phyloP scores from a whole-genome alignment of 1,284 basidiomycete species.

The Boletus subluridellus region DNA sequence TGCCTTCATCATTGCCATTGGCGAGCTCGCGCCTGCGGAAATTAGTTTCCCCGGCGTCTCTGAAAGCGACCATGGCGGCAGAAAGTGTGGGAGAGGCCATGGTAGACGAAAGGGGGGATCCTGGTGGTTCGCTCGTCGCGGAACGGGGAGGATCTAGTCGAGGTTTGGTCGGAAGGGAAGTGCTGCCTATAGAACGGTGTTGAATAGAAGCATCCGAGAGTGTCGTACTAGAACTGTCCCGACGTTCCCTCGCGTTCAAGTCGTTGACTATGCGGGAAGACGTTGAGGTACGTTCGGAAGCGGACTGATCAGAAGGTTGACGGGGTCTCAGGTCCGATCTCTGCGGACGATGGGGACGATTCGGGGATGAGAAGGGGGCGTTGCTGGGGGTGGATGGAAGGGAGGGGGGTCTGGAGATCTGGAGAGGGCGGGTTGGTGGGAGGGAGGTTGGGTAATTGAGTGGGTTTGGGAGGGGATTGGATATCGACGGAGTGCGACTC shows the following conservation, averaged over 20 bases:
- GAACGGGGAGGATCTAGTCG: conserved; percentile 35
- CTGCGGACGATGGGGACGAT: conserved; percentile 53
- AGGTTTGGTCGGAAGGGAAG: conserved; percentile 33
- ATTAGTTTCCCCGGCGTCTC: conserved; percentile 47
- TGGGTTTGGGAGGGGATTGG: conserved; percentile 24
- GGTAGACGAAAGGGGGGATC: conserved; percentile 34
- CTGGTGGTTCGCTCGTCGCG: conserved; percentile 32
- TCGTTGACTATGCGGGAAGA: conserved; percentile 29
- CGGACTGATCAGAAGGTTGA: conserved; percentile 41
- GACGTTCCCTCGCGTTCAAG: conserved; percentile 34
- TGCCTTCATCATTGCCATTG: conserved; percentile 47
- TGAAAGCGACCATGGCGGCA: conserved; percentile 64
- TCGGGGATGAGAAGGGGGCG: conserved; percentile 36
- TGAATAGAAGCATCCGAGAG: conserved; percentile 40
- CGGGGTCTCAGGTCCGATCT: conserved; percentile 53
- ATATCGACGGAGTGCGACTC: conserved; percentile 28
- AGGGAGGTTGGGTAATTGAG: conserved; percentile 27
- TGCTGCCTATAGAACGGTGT: conserved; percentile 29
- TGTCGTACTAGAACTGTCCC: conserved; percentile 38
- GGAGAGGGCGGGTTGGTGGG: conserved; percentile 28
- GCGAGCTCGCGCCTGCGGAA: conserved; percentile 54
- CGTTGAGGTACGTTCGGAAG: conserved; percentile 42
- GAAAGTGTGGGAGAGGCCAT: conserved; percentile 46
- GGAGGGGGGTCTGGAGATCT: conserved; percentile 40
- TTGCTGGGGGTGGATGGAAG: conserved; percentile 46